phyloP scores from a whole-genome alignment of 352 stramenopile genomes.

The Phytophthora pini region DNA sequence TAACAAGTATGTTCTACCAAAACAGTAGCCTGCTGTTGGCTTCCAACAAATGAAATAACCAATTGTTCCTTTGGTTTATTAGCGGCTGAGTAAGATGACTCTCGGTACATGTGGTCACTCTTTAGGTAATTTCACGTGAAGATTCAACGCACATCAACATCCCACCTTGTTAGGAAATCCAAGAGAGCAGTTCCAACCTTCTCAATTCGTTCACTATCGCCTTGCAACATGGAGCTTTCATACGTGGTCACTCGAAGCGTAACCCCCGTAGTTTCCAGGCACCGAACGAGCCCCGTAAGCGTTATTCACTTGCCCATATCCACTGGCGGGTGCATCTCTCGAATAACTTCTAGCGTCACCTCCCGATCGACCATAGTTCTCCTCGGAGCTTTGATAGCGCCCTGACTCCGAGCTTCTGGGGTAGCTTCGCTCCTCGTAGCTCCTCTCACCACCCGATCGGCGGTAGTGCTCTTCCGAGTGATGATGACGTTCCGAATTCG shows the following conservation, averaged over 20 bases:
- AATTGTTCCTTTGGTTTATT: no score
- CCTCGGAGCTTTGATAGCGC: background rate
- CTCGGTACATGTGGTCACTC: no score
- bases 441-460: conserved; percentile 3
- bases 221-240: background rate
- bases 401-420: background rate
- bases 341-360: conserved; percentile 7
- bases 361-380: background rate
- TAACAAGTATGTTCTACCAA: no score
- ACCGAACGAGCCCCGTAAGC: background rate
- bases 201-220: no score
- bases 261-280: conserved; percentile 7
- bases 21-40: no score
- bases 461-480: conserved; percentile 4
- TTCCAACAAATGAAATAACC: no score
- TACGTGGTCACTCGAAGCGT: conserved; percentile 7
- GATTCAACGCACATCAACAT: no score
- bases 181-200: no score
- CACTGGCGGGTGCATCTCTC: conserved; percentile 1
- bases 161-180: no score
- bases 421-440: conserved; percentile 7
- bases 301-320: conserved; percentile 1
- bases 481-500: conserved; percentile 4
- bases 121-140: no score
- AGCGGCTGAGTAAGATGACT: no score